phyloP scores from a whole-genome alignment of 108 stramenopile species.

The Pseudonitzschia multistriata region DNA sequence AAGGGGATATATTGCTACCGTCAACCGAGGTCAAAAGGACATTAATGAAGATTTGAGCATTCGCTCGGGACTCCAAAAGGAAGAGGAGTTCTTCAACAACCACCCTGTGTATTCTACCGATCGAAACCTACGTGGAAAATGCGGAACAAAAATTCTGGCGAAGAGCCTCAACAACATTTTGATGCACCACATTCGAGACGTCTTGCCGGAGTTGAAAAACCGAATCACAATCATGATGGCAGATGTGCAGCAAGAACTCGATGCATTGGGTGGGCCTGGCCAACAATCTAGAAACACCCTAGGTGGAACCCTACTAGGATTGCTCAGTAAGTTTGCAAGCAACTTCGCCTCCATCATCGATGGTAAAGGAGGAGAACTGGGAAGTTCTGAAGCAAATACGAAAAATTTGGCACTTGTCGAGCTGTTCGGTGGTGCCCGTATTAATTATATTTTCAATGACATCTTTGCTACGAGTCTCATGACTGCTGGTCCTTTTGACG shows the following conservation, averaged over 20 bases:
- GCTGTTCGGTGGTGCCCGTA: slow-evolving; percentile 96
- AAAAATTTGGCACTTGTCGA: slow-evolving; percentile 64
- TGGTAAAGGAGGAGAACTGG: slow-evolving; percentile 65
- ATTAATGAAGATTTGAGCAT: slow-evolving; percentile 88
- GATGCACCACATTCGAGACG: slow-evolving; percentile 97
- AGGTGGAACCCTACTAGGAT: slow-evolving; percentile 79
- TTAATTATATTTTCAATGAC: slow-evolving; percentile 92
- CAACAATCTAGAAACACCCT: slow-evolving; percentile 41
- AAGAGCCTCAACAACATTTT: slow-evolving; percentile 88
- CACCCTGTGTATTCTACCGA: slow-evolving; percentile 89
- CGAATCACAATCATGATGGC: slow-evolving; percentile 84
- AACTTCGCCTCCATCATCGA: slow-evolving; percentile 89
- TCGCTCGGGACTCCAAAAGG: slow-evolving; percentile 83
- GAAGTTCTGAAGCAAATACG: slow-evolving; percentile 18
- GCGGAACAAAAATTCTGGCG: slow-evolving; percentile 78
- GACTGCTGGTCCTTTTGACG: slow-evolving; percentile 92
- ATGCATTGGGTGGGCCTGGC: slow-evolving; percentile 77
- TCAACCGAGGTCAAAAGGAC: slow-evolving; percentile 96
- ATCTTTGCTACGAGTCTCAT: slow-evolving; percentile 87
- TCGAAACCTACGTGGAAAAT: slow-evolving; percentile 50
- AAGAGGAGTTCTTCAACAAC: slow-evolving; percentile 86
- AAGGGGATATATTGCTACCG: slow-evolving; percentile 93
- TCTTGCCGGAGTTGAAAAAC: slow-evolving; percentile 94
- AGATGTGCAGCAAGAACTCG: slow-evolving; percentile 88
- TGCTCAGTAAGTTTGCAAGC: slow-evolving; percentile 90